These are phyloP conservation scores for Termitomyces sp. DNA, from an alignment of 1,284 basidiomycete species.

Conservation along the genomic window DNA sequence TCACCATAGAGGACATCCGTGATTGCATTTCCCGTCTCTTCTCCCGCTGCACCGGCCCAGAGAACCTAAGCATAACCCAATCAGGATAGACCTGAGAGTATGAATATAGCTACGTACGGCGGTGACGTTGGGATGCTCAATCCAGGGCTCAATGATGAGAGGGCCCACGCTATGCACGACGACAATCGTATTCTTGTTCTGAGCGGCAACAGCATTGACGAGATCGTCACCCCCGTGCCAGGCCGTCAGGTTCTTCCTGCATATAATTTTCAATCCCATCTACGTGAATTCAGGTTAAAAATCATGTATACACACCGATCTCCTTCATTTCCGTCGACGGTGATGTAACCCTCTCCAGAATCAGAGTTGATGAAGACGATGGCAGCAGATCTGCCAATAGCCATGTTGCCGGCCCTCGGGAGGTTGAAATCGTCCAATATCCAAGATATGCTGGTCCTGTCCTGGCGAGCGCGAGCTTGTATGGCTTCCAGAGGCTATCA, in stretches of 20 bases:
- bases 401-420: constrained; percentile 43
- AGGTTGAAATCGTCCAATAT: constrained; percentile 65
- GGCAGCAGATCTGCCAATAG: constrained; percentile 51
- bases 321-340: constrained; percentile 69
- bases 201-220: constrained; percentile 51
- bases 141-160: constrained; percentile 71
- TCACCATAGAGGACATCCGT: constrained; percentile 68
- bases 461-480: constrained; percentile 52
- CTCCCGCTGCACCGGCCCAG: constrained; percentile 68
- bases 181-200: constrained; percentile 78
- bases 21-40: constrained; percentile 75
- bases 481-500: constrained; percentile 65
- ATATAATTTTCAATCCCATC: neutral
- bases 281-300: neutral
- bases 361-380: constrained; percentile 73
- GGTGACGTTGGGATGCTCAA: constrained; percentile 69
- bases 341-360: constrained; percentile 75
- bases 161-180: constrained; percentile 77
- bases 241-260: constrained; percentile 71
- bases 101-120: constrained; percentile 26
- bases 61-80: constrained; percentile 32
- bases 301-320: constrained; percentile 42
- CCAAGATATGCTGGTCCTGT: constrained; percentile 58
- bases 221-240: constrained; percentile 75
- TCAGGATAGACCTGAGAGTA: neutral